Conservation (phyloP, 305 asterid genomes). For the Lippia alba region DNA sequence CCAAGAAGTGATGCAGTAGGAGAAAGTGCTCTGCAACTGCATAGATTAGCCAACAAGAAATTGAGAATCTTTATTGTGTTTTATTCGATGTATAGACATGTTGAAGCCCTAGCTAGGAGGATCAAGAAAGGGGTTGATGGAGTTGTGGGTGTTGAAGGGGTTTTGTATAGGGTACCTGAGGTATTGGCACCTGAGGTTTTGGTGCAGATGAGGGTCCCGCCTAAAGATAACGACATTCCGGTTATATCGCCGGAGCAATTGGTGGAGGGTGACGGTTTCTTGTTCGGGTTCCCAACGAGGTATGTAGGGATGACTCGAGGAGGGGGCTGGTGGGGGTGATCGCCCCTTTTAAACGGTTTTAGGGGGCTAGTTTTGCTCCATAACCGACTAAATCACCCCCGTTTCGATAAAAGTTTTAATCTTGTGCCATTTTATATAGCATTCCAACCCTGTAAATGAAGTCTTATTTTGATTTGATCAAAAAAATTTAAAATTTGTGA, state of each 20-base stretch:
- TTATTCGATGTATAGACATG: conserved; percentile 66
- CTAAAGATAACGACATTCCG: conserved; percentile 47
- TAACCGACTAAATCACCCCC: no score
- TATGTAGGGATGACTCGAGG: not conserved
- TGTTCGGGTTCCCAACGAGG: conserved; percentile 73
- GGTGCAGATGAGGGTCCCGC: conserved; percentile 57
- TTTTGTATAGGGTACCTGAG: conserved; percentile 60
- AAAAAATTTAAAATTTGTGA: no score
- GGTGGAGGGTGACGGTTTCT: conserved; percentile 61
- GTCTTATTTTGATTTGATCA: no score
- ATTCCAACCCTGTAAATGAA: no score
- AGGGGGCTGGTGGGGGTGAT: not conserved
- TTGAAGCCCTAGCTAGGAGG: conserved; percentile 54
- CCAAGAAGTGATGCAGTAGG: conserved; percentile 9
- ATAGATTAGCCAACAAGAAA: conserved; percentile 30
- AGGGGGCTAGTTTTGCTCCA: no score
- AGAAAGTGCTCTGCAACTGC: conserved; percentile 25
- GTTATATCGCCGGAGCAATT: conserved; percentile 51
- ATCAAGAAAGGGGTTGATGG: conserved; percentile 61
- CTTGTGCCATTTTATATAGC: no score
- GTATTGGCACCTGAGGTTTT: conserved; percentile 44
- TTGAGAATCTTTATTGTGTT: conserved; percentile 61
- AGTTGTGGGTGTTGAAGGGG: conserved; percentile 63
- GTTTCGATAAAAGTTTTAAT: no score
- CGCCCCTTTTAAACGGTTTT: not conserved